These are phyloP conservation scores for Cryptococcus maquisensis DNA, from an alignment of 1,284 basidiomycete genomes.

Conservation along the genomic window DNA sequence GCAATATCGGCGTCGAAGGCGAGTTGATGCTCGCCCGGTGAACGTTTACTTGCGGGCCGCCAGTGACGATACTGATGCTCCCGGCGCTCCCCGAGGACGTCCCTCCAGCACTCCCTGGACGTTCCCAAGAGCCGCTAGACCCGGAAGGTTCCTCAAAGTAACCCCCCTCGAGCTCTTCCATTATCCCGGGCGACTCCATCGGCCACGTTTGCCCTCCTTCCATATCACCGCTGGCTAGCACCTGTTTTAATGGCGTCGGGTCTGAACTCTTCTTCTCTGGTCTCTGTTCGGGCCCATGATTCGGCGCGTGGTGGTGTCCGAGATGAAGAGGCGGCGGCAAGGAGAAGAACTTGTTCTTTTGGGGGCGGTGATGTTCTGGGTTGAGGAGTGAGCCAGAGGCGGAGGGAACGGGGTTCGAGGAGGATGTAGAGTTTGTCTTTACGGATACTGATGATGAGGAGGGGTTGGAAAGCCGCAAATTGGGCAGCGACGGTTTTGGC, in stretches of 20 bases:
- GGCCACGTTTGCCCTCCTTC: not conserved
- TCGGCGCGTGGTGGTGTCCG: not conserved
- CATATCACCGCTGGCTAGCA: not conserved
- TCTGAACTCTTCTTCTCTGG: slow-evolving; percentile 23
- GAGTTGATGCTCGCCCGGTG: slow-evolving; percentile 6
- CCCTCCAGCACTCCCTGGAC: not conserved
- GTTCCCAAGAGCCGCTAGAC: no score
- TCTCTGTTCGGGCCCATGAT: not conserved
- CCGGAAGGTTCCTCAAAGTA: not conserved
- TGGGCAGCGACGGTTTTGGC: slow-evolving; percentile 26
- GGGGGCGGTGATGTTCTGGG: not conserved
- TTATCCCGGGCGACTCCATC: slow-evolving; percentile 10
- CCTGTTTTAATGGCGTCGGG: slow-evolving; percentile 25
- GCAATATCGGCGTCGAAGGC: not conserved
- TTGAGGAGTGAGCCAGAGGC: slow-evolving; percentile 11
- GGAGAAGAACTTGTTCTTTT: slow-evolving; percentile 1
- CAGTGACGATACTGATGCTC: not conserved
- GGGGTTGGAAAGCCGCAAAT: slow-evolving; percentile 17
- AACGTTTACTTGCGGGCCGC: slow-evolving; percentile 8
- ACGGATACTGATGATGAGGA: slow-evolving; percentile 19
- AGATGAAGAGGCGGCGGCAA: slow-evolving; percentile 1
- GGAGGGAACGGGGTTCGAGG: slow-evolving; percentile 8
- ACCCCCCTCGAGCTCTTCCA: slow-evolving; percentile 11
- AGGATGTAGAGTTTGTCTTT: slow-evolving; percentile 13
- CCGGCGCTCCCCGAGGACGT: not conserved